Evolutionary conservation across 2,329 filamentous ascomycete genomes (phyloP).

Genomic region (Penicillium sp.): DNA sequence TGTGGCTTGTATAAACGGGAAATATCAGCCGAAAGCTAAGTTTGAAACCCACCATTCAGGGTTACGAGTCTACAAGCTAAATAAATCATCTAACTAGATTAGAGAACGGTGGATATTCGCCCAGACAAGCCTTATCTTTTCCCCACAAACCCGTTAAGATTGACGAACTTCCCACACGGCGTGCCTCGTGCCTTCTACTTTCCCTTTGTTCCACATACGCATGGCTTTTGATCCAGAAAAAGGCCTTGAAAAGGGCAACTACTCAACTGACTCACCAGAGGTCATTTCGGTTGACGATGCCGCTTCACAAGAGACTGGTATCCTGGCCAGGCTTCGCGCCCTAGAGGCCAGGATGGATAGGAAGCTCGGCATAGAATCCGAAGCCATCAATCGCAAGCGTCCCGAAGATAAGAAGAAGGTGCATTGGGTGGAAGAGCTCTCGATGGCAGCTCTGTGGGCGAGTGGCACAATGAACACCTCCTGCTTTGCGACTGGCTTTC

Average conservation of each 20-base stretch:
- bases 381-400: constrained; percentile 46
- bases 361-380: constrained; percentile 48
- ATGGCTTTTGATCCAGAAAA: constrained; percentile 13
- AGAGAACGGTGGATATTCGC: not conserved
- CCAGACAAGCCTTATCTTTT: constrained; percentile 3
- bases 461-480: constrained; percentile 50
- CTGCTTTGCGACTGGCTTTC: constrained; percentile 51
- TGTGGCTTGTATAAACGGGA: not conserved
- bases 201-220: not conserved
- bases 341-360: constrained; percentile 46
- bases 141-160: not conserved
- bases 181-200: not conserved
- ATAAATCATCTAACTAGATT: not conserved
- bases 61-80: not conserved
- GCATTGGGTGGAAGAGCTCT: constrained; percentile 37
- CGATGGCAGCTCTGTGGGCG: constrained; percentile 53
- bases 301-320: not conserved
- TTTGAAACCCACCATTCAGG: not conserved
- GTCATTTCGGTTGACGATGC: constrained; percentile 1
- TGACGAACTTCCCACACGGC: not conserved
- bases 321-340: constrained; percentile 28
- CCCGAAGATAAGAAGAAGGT: constrained; percentile 30
- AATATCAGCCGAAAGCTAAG: not conserved
- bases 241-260: constrained; percentile 5
- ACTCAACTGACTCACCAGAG: constrained; percentile 2